These are phyloP conservation scores for Phalaenopsis aphrodite DNA, from an alignment of 106 monocot genomes.

Conservation along the genomic window DNA sequence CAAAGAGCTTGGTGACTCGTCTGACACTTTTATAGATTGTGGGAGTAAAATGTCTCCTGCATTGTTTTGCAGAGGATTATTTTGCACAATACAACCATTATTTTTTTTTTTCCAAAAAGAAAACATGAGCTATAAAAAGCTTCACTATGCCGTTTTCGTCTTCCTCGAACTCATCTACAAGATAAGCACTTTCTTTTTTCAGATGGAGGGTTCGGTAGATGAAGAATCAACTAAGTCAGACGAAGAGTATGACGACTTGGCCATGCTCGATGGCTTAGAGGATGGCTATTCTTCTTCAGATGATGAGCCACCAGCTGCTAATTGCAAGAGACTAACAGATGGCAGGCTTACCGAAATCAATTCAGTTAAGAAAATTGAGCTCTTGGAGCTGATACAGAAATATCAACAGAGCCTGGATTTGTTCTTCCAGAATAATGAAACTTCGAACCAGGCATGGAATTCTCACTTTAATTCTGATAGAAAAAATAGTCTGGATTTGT, in stretches of 20 bases:
- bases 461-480: not conserved
- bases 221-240: slow-evolving; percentile 88
- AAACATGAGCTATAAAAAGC: too few relatives aligned
- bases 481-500: not conserved
- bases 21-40: too few relatives aligned
- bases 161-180: too few relatives aligned
- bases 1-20: too few relatives aligned
- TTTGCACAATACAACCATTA: too few relatives aligned
- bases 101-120: too few relatives aligned
- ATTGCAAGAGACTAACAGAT: slow-evolving; percentile 3
- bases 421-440: not conserved
- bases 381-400: slow-evolving; percentile 3
- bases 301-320: slow-evolving; percentile 4
- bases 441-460: not conserved
- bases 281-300: slow-evolving; percentile 55
- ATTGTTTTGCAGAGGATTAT: too few relatives aligned
- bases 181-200: not conserved
- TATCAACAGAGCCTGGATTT: slow-evolving; percentile 8
- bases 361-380: not conserved
- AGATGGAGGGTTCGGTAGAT: slow-evolving; percentile 94
- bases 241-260: slow-evolving; percentile 87
- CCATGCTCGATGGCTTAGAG: slow-evolving; percentile 53
- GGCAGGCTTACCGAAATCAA: not conserved
- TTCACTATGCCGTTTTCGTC: too few relatives aligned
- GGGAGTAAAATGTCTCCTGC: too few relatives aligned